Base-by-base conservation (phyloP, 441 rosid species). In the Gossypium laxum region DNA sequence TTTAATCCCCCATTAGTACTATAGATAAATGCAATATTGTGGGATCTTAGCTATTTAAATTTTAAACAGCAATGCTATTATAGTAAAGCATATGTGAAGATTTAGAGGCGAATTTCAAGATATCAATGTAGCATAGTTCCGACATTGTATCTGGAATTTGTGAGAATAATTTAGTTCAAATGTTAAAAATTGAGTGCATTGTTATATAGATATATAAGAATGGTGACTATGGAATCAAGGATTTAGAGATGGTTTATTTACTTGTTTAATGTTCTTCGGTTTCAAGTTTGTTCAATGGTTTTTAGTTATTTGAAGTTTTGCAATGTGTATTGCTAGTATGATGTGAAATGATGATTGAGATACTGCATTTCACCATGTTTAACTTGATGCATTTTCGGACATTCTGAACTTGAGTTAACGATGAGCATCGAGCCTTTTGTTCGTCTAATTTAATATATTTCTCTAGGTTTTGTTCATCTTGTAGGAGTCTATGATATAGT, bases 301-400 rank as follows among this genome's bases (percentile, higher is more conserved):
- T 64, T 24, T 59, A 57, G 60, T 1, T 43, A 10, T 28, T 69
- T 72, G 70, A 38, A 30, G 63, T n/a, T 68, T 51, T 56, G 17
- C 28, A 15, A 17, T 11, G 57, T 30, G 10, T 15, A 15, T 30
- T 28, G 41, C 56, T 30, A 67, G 18, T 28, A 5, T 55, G 63
- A 43, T 55, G 63, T 38, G 22, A 54, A 11, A 62, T 62, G 50
- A 34, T 17, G 67, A 17, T 2, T 0, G 17, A 18, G 24, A 19
- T 41, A 10, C 68, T 19, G 6, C 32, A 17, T 22, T 12, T 41
- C 17, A 2, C 32, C 34, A 47, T 63, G 68, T 18, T 63, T 10
- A 34, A 34, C 26, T 18, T 38, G 67, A 17, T 63, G 51, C 28
- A 15, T 38, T 64, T 64, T 64, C 5, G 8, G 54, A 64, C 54